Base-by-base conservation (phyloP, 1,139 yeast species). In the Kurtzmaniella natalensis region DNA sequence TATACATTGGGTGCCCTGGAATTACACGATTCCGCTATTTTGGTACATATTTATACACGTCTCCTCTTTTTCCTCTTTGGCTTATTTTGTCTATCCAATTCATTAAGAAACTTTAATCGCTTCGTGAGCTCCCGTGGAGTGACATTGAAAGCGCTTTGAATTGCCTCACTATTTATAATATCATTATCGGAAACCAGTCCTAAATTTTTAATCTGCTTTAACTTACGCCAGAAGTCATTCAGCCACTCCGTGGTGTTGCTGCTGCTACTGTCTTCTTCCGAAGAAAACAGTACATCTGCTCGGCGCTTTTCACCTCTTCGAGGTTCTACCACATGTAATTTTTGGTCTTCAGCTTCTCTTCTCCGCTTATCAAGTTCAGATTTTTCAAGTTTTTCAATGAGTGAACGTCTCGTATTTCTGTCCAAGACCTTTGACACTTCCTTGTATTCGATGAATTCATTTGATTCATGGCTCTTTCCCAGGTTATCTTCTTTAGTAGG, bases 21-120 rank as follows among this genome's bases (percentile, higher is more conserved):
- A 18, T 26, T 27, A 19, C 27, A 28, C 13, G 17, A 24, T 33
- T 28, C 18, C 33, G 20, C 25, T 11, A 15, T 23, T 31, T 19
- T n/a, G n/a, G n/a, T n/a, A n/a, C n/a, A n/a, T n/a, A n/a, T n/a
- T n/a, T n/a, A n/a, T n/a, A n/a, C n/a, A n/a, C 20, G 15, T 22
- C 13, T 16, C 21, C 21, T 24, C 10, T 18, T 22, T 22, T 23
- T 35, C 15, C 28, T 15, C 28, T 29, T 13, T 24, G 26, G n/a
- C 9, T 18, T 11, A 19, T 23, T 33, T 33, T 28, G 36, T 25
- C 11, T 37, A 36, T 19, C 24, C 15, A 30, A 18, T 27, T 38
- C 38, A 20, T 51, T 44, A 25, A 59, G 41, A 32, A 57, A 59
- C 14, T 53, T 51, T 14, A 56, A 48, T 22, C 64, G 38, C 13